Base-by-base conservation (phyloP, 176 grass and related monocot species). In the Olyra latifolia region DNA sequence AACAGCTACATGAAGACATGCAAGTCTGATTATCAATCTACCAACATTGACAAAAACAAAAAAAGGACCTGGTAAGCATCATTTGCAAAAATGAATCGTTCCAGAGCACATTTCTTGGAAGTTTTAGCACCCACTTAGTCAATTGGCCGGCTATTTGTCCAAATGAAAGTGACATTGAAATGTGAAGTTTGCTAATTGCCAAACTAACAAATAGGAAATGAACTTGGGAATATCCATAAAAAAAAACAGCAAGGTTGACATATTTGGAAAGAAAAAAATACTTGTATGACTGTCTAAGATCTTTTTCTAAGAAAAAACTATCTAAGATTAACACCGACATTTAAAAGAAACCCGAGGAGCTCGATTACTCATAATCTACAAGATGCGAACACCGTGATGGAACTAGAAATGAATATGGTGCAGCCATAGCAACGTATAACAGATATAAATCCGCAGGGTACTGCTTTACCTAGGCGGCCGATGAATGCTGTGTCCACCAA, bases 401-500 rank as follows among this genome's bases (percentile, higher is more conserved):
- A 22, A 38, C 11, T 64, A 50, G 14, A 49, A 20, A 25, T 24
- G 45, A 43, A 24, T 6, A 71, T 12, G 46, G 24, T 64, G 56
- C 50, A 8, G 59, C 27, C 28, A 16, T 66, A 47, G 77, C 70
- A 48, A 75, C 17, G 30, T 27, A 48, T 9, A 3, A 20, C 10
- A 20, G 10, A 3, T 41, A 45, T 24, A 62, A 62, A 63, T 41
- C 46, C 7, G 10, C 7, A 16, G 45, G 30, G 20, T 24, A 20
- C 42, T 13, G 15, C 16, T 17, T 81, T 81, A 99, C 96, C 96
- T 99, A 99, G 67, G 57, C 92, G 88, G 23, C 96, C 96, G 75
- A 99, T 89, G 86, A 99, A 99, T 61, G 88, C 92, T 12, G 96
- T 99, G 81, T 99, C 96, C 2, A 99, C 82, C 63, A 99, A 58